Base-by-base conservation (phyloP, 805 yeast genomes). In the Cyberlindnera mycetangii region DNA sequence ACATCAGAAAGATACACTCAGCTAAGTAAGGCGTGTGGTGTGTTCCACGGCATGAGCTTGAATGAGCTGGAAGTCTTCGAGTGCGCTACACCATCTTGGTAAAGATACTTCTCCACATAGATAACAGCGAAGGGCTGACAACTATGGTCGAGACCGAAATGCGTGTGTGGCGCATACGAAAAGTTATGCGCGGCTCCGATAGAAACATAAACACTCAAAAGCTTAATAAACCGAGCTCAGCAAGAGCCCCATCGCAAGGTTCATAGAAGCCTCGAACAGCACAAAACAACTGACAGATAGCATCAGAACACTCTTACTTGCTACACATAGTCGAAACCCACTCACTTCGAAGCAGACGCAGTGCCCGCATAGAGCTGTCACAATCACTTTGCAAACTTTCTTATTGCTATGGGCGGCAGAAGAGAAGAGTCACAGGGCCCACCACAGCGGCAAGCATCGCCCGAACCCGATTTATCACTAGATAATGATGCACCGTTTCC, bases 401-500 rank as follows among this genome's bases (percentile, higher is more conserved):
- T 8, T 22, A 22, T 22, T 22, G 25, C 25, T 22, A 30, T 30
- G 32, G 18, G 21, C 35, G 15, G 35, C 22, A 14, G 19, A 18
- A 17, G 35, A 11, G 17, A 21, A 32, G 7, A 7, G 6, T 19
- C 35, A 17, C 14, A 21, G 18, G 19, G 25, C 8, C 18, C 35
- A 5, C 41, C n/a, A 30, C n/a, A 12, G 22, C 17, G 18, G 22
- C 35, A 31, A 30, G 33, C 30, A n/a, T 41, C 44, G 5, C 39
- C 39, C 7, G 24, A 35, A 5, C 34, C 39, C 12, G 19, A 22
- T 19, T 24, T 42, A 6, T 37, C 41, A 3, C 46, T 41, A 27
- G 41, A 42, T 30, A 15, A 28, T 3, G 37, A 41, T 32, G 46
- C 46, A 14, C 41, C 46, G 14, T 32, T 28, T 4, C 15, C 38